phyloP scores from a whole-genome alignment of 306 rosid genomes.

The Cucurbita pepo region DNA sequence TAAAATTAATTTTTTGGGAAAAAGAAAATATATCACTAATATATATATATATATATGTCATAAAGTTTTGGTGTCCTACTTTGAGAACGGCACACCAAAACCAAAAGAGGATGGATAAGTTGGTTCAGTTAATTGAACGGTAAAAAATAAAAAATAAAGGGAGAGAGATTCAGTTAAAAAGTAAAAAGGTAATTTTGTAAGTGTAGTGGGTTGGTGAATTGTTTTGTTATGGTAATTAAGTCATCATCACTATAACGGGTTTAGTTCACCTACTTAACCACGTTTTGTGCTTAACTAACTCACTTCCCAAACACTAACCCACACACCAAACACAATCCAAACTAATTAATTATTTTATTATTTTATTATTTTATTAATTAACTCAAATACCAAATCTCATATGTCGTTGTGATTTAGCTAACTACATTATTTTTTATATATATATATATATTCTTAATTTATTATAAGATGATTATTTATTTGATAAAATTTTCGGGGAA shows the following conservation, averaged over 20 bases:
- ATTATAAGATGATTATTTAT: too few relatives aligned
- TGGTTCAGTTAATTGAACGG: neutral
- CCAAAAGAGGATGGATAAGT: neutral
- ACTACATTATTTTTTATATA: too few relatives aligned
- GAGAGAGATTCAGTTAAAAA: neutral
- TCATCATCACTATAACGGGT: constrained; percentile 17
- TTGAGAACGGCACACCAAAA: neutral
- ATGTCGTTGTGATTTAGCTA: too few relatives aligned
- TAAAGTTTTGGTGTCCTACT: neutral
- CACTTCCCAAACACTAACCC: neutral
- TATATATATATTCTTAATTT: too few relatives aligned
- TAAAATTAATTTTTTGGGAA: neutral
- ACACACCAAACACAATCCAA: neutral
- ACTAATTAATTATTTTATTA: too few relatives aligned
- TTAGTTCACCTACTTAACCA: constrained; percentile 80
- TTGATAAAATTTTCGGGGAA: too few relatives aligned
- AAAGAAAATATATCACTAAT: neutral
- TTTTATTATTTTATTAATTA: too few relatives aligned
- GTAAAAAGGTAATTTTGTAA: constrained; percentile 20
- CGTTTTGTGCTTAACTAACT: neutral
- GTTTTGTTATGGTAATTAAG: constrained; percentile 9
- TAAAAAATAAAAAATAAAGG: too few relatives aligned
- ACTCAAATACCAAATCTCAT: too few relatives aligned
- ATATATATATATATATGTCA: neutral
- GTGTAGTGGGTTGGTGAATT: constrained; percentile 58